Percentiles rank a stretch among this genome's conserved stretches.
phyloP scores from a whole-genome alignment of 1,284 basidiomycete genomes.

The Marasmius sp. region DNA sequence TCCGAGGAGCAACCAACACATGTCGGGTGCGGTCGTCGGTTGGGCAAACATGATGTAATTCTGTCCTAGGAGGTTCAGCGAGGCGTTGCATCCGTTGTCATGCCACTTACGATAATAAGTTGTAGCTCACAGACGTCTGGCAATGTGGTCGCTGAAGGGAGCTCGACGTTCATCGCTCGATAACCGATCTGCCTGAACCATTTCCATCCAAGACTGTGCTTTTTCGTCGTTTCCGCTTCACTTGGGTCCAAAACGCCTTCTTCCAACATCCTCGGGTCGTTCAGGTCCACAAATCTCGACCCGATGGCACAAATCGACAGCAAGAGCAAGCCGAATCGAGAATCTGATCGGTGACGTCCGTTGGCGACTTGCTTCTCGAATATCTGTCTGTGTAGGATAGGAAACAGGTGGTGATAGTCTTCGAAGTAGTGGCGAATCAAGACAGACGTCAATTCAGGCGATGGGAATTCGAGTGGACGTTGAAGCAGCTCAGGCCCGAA shows the following conservation, averaged over 20 bases:
- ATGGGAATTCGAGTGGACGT: conserved; percentile 40
- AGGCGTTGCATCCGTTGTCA: too few species aligned
- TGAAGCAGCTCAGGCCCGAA: conserved; percentile 14
- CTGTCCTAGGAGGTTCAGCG: not conserved
- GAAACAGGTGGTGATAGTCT: conserved; percentile 47
- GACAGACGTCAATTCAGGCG: conserved; percentile 44
- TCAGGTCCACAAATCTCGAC: not conserved
- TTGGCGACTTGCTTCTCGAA: conserved; percentile 54
- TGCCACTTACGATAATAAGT: not conserved
- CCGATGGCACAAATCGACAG: not conserved
- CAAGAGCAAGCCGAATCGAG: not conserved
- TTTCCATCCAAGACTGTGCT: not conserved
- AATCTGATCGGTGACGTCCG: conserved; percentile 40
- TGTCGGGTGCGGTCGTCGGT: not conserved
- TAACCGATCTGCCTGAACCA: not conserved
- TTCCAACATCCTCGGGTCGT: not conserved
- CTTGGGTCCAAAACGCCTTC: not conserved
- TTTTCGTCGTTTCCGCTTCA: not conserved
- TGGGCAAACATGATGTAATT: conserved; percentile 1
- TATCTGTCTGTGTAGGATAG: conserved; percentile 62
- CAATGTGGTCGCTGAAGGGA: not conserved
- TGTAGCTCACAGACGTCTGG: not conserved
- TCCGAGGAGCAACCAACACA: not conserved
- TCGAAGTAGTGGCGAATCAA: conserved; percentile 65
- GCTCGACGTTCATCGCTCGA: not conserved